Percentiles rank a stretch among this genome's conserved stretches.
Evolutionary conservation across 805 yeast species (phyloP).

Genomic region (Lipomyces kockii): DNA sequence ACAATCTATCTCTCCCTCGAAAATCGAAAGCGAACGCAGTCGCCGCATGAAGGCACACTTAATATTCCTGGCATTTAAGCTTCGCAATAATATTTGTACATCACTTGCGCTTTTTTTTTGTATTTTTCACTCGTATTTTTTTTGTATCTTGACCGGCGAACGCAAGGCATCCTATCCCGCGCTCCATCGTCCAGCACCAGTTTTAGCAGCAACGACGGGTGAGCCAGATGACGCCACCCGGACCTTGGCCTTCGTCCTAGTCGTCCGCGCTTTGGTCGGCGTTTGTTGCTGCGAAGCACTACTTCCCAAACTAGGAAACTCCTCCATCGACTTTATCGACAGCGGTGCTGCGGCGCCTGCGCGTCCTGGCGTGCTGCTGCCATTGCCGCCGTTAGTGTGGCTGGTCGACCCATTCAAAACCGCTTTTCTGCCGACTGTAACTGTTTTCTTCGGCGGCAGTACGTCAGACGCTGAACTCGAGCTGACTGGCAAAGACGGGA

Average conservation of each 20-base stretch:
- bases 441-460: not conserved
- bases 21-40: not conserved
- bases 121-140: not conserved
- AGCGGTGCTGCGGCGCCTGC: not conserved
- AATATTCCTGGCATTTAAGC: not conserved
- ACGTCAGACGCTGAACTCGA: not conserved
- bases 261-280: constrained; percentile 2
- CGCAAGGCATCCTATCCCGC: not conserved
- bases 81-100: not conserved
- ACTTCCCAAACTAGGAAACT: constrained; percentile 16
- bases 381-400: not conserved
- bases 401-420: not conserved
- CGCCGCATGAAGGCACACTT: not conserved
- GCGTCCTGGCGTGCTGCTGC: not conserved
- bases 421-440: not conserved
- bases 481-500: constrained; percentile 22
- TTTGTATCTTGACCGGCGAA: not conserved
- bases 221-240: not conserved
- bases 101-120: not conserved
- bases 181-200: not conserved
- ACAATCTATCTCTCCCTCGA: not conserved
- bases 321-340: constrained; percentile 26
- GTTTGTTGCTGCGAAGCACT: constrained; percentile 2
- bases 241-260: not conserved
- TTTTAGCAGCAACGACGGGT: not conserved